Conservation (phyloP, 257 asterid genomes). For the Solanum etuberosum region DNA sequence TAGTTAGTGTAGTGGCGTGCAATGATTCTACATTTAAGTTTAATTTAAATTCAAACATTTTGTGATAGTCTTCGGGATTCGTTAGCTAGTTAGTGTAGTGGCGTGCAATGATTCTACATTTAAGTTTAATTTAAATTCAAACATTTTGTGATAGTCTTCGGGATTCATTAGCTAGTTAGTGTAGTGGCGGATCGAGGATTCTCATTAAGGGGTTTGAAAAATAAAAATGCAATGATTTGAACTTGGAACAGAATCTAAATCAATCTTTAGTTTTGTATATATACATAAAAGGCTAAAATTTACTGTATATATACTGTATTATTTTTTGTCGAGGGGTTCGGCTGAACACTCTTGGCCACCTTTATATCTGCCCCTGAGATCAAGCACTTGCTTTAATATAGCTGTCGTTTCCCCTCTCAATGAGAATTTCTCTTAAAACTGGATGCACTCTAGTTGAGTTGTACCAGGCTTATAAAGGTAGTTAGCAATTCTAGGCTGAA, state of each 20-base stretch:
- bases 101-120: too few species aligned
- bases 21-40: too few species aligned
- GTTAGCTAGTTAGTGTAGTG: too few species aligned
- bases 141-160: too few species aligned
- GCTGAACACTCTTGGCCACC: not conserved
- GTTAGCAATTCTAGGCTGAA: not conserved
- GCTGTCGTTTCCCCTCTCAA: not conserved
- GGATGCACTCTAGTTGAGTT: not conserved
- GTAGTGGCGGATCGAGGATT: not conserved
- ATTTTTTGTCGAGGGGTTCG: not conserved
- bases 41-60: too few species aligned
- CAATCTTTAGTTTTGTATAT: not conserved
- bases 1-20: too few species aligned
- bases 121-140: too few species aligned
- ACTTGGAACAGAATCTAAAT: not conserved
- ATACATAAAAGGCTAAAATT: not conserved
- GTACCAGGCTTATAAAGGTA: not conserved
- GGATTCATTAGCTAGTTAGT: too few species aligned
- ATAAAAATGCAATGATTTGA: not conserved
- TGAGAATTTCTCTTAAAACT: too few species aligned
- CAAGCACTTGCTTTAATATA: not conserved
- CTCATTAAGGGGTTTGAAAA: not conserved
- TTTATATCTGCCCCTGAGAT: not conserved
- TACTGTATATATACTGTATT: too few species aligned
- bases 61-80: too few species aligned